Evolutionary conservation across 108 stramenopile species (phyloP).

Genomic region (Skeletonema marinoi): DNA sequence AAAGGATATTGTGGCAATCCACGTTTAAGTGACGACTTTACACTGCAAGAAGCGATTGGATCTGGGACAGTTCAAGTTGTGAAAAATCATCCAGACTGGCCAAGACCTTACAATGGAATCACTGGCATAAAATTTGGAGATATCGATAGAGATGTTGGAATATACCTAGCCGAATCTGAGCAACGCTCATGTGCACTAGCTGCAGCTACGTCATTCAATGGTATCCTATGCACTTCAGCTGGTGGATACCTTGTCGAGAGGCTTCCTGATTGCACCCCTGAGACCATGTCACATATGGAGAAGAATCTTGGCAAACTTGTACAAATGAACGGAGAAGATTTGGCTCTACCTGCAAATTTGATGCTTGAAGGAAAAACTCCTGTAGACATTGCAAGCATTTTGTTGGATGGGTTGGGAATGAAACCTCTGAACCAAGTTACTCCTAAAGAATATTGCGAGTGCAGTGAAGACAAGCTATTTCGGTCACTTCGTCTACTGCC

Average conservation of each 20-base stretch:
- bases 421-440: constrained; percentile 66
- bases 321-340: constrained; percentile 65
- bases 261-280: constrained; percentile 68
- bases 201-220: constrained; percentile 71
- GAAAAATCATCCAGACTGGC: constrained; percentile 91
- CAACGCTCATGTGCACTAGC: constrained; percentile 88
- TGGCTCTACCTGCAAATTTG: constrained; percentile 69
- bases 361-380: constrained; percentile 75
- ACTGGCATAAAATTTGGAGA: constrained; percentile 78
- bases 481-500: constrained; percentile 79
- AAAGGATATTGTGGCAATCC: constrained; percentile 84
- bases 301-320: constrained; percentile 75
- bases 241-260: constrained; percentile 90
- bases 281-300: constrained; percentile 58
- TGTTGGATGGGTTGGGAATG: constrained; percentile 83
- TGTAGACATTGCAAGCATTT: constrained; percentile 68
- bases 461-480: constrained; percentile 76
- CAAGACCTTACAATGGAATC: constrained; percentile 89
- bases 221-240: constrained; percentile 82
- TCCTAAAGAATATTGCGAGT: constrained; percentile 64
- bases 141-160: constrained; percentile 87
- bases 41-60: constrained; percentile 74
- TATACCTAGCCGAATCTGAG: constrained; percentile 85
- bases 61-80: constrained; percentile 80
- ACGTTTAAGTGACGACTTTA: constrained; percentile 62